phyloP scores from a whole-genome alignment of 73 alveolate genomes.

The Durusdinium trenchii region DNA sequence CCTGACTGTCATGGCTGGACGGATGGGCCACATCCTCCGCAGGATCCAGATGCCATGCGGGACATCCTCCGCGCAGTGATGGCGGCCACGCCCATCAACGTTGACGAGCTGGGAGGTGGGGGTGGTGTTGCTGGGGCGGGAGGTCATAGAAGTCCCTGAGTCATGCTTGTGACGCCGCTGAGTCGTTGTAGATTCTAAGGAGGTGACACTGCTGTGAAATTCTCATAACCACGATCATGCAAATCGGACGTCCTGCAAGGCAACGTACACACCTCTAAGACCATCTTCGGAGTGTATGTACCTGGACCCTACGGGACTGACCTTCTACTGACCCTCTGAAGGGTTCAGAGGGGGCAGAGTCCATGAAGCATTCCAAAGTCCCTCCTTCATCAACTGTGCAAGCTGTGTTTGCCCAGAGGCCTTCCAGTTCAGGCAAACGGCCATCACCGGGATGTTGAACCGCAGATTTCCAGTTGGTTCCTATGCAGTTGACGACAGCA shows the following conservation, averaged over 20 bases:
- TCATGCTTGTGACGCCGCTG: not conserved
- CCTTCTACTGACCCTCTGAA: no score
- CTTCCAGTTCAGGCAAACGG: no score
- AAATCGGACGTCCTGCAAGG: not conserved
- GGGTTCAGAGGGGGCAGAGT: no score
- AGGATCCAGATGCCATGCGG: slow-evolving; percentile 47
- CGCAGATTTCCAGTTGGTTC: no score
- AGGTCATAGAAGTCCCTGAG: not conserved
- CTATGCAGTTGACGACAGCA: not conserved
- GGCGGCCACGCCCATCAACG: slow-evolving; percentile 86
- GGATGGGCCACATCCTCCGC: no score
- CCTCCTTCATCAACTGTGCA: no score
- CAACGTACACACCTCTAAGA: no score
- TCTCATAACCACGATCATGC: not conserved
- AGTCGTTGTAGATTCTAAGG: not conserved
- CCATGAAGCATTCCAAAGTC: no score
- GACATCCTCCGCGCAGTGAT: slow-evolving; percentile 69
- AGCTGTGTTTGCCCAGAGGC: no score
- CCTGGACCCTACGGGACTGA: no score
- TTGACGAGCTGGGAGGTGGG: slow-evolving; percentile 71
- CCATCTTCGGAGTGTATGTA: no score
- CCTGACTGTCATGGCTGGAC: not conserved
- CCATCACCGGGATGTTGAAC: no score
- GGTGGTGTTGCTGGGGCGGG: not conserved
- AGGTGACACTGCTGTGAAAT: not conserved